These are phyloP conservation scores for Zygoascus biomembranicola DNA, from an alignment of 805 yeast species.

Conservation along the genomic window DNA sequence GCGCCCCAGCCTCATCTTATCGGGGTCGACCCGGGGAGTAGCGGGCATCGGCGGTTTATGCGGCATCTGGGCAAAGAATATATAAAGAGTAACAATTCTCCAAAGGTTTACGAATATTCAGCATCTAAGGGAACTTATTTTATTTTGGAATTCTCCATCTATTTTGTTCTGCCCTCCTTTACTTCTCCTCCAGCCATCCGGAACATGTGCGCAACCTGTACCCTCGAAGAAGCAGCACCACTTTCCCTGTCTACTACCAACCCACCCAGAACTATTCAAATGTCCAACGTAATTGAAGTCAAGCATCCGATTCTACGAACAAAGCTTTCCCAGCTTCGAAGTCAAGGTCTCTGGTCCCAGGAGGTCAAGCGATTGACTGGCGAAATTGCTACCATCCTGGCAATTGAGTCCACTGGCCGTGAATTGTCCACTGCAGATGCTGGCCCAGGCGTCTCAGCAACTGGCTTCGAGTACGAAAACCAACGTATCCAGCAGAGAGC, in stretches of 20 bases:
- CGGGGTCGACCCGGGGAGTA: not conserved
- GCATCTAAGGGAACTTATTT: not conserved
- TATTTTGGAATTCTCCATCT: not conserved
- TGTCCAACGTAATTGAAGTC: constrained; percentile 7
- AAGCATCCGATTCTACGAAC: constrained; percentile 21
- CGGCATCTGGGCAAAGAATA: not conserved
- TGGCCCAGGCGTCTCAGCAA: constrained; percentile 4
- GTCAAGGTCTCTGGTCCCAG: constrained; percentile 10
- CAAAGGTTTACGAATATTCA: not conserved
- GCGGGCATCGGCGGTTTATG: not conserved
- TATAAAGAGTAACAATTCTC: not conserved
- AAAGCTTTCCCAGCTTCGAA: constrained; percentile 23
- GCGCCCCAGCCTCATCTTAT: not conserved
- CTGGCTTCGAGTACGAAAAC: constrained; percentile 10
- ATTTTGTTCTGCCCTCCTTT: not conserved
- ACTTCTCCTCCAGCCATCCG: not conserved
- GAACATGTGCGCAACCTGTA: not conserved
- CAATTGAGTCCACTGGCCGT: constrained; percentile 20
- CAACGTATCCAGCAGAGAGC: constrained; percentile 14
- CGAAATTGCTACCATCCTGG: constrained; percentile 21
- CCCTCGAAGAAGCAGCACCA: not conserved
- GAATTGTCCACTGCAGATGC: constrained; percentile 13
- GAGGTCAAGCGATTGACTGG: constrained; percentile 17
- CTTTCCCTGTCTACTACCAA: not conserved
- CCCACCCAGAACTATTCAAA: not conserved